Percentiles rank a stretch among this genome's conserved stretches.
phyloP scores from a whole-genome alignment of 306 rosid species.

The Medicago lupulina region DNA sequence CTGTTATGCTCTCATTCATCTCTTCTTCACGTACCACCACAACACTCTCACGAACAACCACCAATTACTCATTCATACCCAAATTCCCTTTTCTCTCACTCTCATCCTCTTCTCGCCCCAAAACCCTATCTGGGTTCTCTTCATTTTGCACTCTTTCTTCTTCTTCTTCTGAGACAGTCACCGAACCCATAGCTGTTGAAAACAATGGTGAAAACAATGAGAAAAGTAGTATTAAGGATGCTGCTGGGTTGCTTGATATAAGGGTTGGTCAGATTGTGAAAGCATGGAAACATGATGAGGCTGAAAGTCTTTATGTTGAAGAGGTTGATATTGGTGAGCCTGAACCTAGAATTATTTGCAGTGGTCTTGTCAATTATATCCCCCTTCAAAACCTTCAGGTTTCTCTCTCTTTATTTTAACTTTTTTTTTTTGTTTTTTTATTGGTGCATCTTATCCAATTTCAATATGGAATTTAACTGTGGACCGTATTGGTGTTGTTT shows the following conservation, averaged over 20 bases:
- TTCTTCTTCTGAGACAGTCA: slow-evolving; percentile 35
- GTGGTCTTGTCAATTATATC: slow-evolving; percentile 81
- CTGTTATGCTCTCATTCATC: slow-evolving; percentile 39
- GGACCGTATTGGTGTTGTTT: no score
- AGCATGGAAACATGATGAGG: slow-evolving; percentile 94
- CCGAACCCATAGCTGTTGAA: slow-evolving; percentile 26
- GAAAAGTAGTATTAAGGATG: slow-evolving; percentile 51
- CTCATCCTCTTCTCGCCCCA: slow-evolving; percentile 12
- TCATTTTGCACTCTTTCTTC: slow-evolving; percentile 48
- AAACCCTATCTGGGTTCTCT: slow-evolving; percentile 36
- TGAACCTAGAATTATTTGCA: slow-evolving; percentile 87
- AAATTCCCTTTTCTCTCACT: slow-evolving; percentile 40
- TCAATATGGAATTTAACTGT: no score
- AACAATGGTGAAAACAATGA: slow-evolving; percentile 20
- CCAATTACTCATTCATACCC: slow-evolving; percentile 38
- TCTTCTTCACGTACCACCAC: slow-evolving; percentile 38
- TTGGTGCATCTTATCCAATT: no score
- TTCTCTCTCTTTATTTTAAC: no score
- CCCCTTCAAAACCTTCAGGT: slow-evolving; percentile 81
- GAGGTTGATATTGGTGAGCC: slow-evolving; percentile 86
- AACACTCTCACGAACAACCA: background rate
- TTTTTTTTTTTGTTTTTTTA: no score
- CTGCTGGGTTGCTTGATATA: slow-evolving; percentile 78
- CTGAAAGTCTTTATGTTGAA: slow-evolving; percentile 89
- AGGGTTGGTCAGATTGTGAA: slow-evolving; percentile 78